phyloP scores from a whole-genome alignment of 2,329 filamentous ascomycete genomes.

The Arthroderma uncinatum region DNA sequence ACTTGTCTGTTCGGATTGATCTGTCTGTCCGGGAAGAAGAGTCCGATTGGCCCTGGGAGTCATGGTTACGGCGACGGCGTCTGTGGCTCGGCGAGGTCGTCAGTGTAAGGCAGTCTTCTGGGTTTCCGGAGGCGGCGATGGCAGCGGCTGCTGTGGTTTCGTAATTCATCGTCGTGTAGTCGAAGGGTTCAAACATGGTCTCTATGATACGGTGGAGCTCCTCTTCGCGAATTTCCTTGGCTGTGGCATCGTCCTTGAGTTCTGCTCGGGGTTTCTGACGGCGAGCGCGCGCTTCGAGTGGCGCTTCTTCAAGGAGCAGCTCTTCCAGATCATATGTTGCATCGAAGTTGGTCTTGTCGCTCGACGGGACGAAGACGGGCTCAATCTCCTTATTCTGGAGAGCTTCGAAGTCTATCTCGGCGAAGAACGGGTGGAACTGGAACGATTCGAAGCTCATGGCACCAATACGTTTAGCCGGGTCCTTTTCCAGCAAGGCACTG shows the following conservation, averaged over 20 bases:
- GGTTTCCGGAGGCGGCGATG: constrained; percentile 31
- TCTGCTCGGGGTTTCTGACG: constrained; percentile 88
- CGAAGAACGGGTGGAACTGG: constrained; percentile 80
- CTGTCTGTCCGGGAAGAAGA: constrained; percentile 25
- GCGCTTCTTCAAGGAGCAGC: constrained; percentile 82
- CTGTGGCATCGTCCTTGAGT: constrained; percentile 85
- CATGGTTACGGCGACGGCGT: constrained; percentile 18
- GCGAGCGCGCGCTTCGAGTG: constrained; percentile 79
- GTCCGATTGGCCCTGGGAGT: constrained; percentile 27
- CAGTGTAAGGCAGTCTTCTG: constrained; percentile 28
- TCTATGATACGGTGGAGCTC: constrained; percentile 93
- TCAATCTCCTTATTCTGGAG: constrained; percentile 79
- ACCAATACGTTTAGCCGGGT: constrained; percentile 74
- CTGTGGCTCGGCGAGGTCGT: constrained; percentile 19
- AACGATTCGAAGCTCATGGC: constrained; percentile 71
- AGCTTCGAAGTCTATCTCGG: constrained; percentile 68
- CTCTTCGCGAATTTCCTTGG: constrained; percentile 88
- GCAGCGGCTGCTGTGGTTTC: constrained; percentile 45
- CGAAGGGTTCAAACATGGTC: constrained; percentile 84
- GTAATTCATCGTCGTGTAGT: constrained; percentile 77
- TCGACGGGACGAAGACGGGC: constrained; percentile 84
- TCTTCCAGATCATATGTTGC: constrained; percentile 97
- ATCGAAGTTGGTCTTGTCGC: constrained; percentile 98
- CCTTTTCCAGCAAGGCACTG: constrained; percentile 66
- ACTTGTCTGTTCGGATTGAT: constrained; percentile 17